Base-by-base conservation (phyloP, 495 filamentous ascomycete genomes). In the Daldinia childiae region DNA sequence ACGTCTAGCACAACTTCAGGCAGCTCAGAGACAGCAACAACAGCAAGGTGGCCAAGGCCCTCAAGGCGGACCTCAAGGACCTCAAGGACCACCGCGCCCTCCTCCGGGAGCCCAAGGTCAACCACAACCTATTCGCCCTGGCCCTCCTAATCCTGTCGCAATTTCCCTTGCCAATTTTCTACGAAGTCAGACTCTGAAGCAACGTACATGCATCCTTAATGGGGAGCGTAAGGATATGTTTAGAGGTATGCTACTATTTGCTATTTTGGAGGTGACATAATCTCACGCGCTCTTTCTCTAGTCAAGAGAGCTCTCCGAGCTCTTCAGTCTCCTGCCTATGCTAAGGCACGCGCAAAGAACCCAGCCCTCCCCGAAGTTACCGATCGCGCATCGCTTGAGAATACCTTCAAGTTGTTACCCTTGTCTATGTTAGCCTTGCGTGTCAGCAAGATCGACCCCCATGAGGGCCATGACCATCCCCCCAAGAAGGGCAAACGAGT, bases 181-280 rank as follows among this genome's bases (percentile, higher is more conserved):
- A 58, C 87, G 89, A 68, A 82, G 87, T 58, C 94, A 98, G 81
- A 86, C 93, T 71, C 83, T 99, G 69, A 99, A 99, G 87, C 84
- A 88, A 48, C 86, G 96, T 70, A 97, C 95, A 29, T 93, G 91
- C 81, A 96, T 99, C 64, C 85, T 97, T 71, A 94, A 98, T 74
- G 96, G 95, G 68, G 95, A 98, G 83, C 87, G 96, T 64, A 98
- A 97, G 82, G 95, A 99, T 69, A 94, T 99, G 90, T 98, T 99
- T 82, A 92, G 91, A 86, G 92, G 95, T 97, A 80, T 58, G 76
- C 62, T 58, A 12, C 43, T 54, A 14, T 36, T 17, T 41, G 45
- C 19, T 14, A 66, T 41, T 19, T n/a, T 24, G 27, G 30, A 43
- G 32, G 17, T 17, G 9, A 9, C 29, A 24, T 29, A 51, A 68